Evolutionary conservation across 2,329 filamentous ascomycete genomes (phyloP), one percentile per base, ranked within the genome.

Genomic region (Pseudogymnoascus sp.): DNA sequence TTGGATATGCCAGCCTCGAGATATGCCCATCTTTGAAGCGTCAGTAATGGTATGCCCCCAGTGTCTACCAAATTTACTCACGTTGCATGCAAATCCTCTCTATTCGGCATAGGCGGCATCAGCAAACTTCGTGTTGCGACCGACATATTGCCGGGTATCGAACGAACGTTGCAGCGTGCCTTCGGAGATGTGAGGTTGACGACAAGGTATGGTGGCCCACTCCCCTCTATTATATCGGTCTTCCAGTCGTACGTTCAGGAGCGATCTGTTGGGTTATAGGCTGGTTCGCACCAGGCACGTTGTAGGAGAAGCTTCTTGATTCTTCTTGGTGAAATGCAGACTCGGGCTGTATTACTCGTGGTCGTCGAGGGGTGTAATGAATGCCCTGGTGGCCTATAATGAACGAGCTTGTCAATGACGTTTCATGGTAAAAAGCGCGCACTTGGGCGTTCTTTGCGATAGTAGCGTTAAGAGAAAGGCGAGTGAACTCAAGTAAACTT

Each of bases 1-100:
- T 89, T 90, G 69, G 92, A 87, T 70, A 99, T 92, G 68, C 93
- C 93, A 67, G 83, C 83, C 76, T 97, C 89, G 62, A 99, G 83
- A 76, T 96, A 98, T 65, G 83, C 81, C 95, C 95, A 99, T 79
- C 91, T 96, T 71, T 65, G 70, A 70, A 37, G 21, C 28, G 28
- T 37, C 36, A 60, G 41, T 51, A 36, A 48, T 34, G 36, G 19
- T 28, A 6, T 7, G 31, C 16, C 31, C 28, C 41, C 28, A 36
- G 21, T 25, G 23, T 64, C 21, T 31, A 51, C n/a, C 62, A 63
- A 80, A 37, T 23, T 48, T 45, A 81, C 84, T 78, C 76, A 86
- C 84, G 85, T 88, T 75, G 83, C 83, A 60, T 81, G 79, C 37
- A 87, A 77, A 73, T 87, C 85, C 76, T 88, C 85, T 68, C 82